phyloP scores from a whole-genome alignment of 1,139 yeast species.

The Pichia sorboxylosa region DNA sequence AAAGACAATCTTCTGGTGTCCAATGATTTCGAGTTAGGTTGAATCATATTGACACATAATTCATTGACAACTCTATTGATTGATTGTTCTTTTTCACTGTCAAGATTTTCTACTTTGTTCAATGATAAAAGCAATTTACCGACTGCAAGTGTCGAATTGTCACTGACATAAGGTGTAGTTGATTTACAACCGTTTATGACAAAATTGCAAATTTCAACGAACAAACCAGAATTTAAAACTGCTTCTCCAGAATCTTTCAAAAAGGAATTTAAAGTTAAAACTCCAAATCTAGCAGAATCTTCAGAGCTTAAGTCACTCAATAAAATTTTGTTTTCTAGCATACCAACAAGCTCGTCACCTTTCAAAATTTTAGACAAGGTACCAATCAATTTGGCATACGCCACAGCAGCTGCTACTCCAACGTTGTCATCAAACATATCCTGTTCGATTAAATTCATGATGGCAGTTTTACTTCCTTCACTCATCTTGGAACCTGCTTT shows the following conservation, averaged over 20 bases:
- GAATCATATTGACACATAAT: constrained; percentile 36
- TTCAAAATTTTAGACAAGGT: constrained; percentile 61
- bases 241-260: constrained; percentile 63
- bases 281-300: constrained; percentile 45
- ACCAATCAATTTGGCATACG: constrained; percentile 72
- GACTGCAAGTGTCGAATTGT: constrained; percentile 69
- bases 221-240: constrained; percentile 40
- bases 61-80: constrained; percentile 27
- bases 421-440: constrained; percentile 36
- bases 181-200: constrained; percentile 38
- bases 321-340: constrained; percentile 52
- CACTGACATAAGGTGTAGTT: constrained; percentile 47
- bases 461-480: constrained; percentile 57
- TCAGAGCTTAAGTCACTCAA: constrained; percentile 26
- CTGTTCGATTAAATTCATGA: constrained; percentile 67
- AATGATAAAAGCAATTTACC: constrained; percentile 64
- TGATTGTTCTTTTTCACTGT: constrained; percentile 20
- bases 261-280: constrained; percentile 68
- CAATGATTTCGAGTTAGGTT: constrained; percentile 51
- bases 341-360: constrained; percentile 50
- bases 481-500: constrained; percentile 72
- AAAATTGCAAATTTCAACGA: constrained; percentile 37
- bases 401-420: constrained; percentile 44
- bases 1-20: constrained; percentile 75
- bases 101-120: constrained; percentile 25